Base-by-base conservation (phyloP, 768 basidiomycete genomes). In the Rubroboletus satanas region DNA sequence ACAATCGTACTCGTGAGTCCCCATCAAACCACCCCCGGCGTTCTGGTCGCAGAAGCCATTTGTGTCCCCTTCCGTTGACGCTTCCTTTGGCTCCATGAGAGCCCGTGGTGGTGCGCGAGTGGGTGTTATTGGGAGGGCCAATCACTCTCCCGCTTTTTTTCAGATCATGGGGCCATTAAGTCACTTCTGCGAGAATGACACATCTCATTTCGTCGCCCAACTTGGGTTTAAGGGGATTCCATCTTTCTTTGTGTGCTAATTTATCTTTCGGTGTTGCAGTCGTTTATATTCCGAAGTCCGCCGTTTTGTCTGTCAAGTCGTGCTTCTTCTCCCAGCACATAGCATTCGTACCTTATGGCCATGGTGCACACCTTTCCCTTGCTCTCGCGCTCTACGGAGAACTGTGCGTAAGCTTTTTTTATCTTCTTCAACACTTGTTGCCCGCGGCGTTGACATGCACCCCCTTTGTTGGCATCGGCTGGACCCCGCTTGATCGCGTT, bases 341-440 rank as follows among this genome's bases (percentile, higher is more conserved):
- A 33, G 63, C 77, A 0, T 58, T 73, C 14, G 71, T 70, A 28
- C 78, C 79, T 10, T 80, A 78, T 63, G 88, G 87, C 2, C 75
- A 78, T 33, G 79, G 73, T 37, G 84, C 86, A 3, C 81, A 82
- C 45, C 75, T 88, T 33, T 75, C 80, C 35, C 77, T 89, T 6
- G 73, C 87, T 11, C 69, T 87, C 28, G 87, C 83, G 12, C 71
- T 90, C 21, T 84, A 84, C 55, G 73, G 72, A 31, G 88, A 90
- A 69, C 69, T 84, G 88, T 88, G 65, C 72, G 80, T 72, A 49
- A 52, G 44, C 41, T 46, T 44, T 26, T 21, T 48, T 36, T 28
- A 10, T 33, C 33, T 32, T 7, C 45, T 35, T 45, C 45, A 18
- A 18, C 32, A n/a, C 49, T 47, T 38, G 43, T 53, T 39, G 31